Evolutionary conservation across 176 grass and related monocot genomes (phyloP), one percentile per base, ranked within the genome.

Genomic region (Rhynchospora breviuscula): DNA sequence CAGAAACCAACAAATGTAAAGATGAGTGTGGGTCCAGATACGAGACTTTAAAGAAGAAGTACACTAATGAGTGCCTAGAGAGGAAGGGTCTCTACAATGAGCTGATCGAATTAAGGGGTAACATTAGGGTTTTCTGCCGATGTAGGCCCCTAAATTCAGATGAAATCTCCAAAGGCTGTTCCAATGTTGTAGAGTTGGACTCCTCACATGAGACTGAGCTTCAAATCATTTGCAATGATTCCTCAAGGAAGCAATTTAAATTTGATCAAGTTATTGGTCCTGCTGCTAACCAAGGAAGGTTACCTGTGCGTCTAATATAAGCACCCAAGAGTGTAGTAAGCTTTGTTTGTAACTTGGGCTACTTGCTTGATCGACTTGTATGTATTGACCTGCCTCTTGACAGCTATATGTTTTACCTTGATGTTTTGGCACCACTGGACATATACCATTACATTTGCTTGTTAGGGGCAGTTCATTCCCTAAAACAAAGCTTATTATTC

Each of bases 51-150:
- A 95, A 89, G 54, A 99, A 89, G 66, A 93, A 95, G 86, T 99
- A 95, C 78, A 60, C 44, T 5, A 86, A 84, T 0, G 91, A 90
- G 78, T 95, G 87, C 45, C 62, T 86, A 8, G 89, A 90, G 67
- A 85, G 97, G 57, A 81, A 84, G 1, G 85, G 91, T 2, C 46
- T 99, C 53, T 90, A 95, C 79, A 99, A 99, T 56, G 96, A 95
- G 9, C 23, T 99, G 0, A 96, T 99, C 26, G 97, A 96, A 63
- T 63, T 96, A 78, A 92, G 84, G 85, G 97, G 97, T 15, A 99
- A 99, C 78, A 99, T 99, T 48, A 87, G 97, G 87, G 97, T 99
- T 9, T 99, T 95, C 63, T 99, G 93, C 73, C 76, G 97, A 8
- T 95, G 93, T 67, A 78, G 89, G 29, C 97, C 97, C 62, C 76